Base-by-base conservation (phyloP, 345 rosid species). In the Camelina laxa region DNA sequence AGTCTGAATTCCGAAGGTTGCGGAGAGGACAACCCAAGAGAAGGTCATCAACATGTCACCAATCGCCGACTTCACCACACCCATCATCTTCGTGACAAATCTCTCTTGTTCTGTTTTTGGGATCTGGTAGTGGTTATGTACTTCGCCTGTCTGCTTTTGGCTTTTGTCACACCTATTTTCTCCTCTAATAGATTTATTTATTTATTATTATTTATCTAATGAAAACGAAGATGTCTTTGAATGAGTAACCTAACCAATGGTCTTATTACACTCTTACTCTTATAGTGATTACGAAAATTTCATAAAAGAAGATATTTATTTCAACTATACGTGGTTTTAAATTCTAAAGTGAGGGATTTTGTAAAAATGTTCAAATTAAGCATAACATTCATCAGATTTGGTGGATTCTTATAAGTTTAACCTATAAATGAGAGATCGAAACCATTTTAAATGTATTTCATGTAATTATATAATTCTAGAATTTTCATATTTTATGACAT, bases 41-140 rank as follows among this genome's bases (percentile, higher is more conserved):
- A 84, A 89, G 8, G 97, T 90, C 57, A 92, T 33, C 72, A 87
- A 57, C 65, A 80, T 81, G 71, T 95, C 99, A 4, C 91, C 97
- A n/a, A 79, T 56, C 50, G 97, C 95, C 1, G 87, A 76, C 82
- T 83, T 87, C 24, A 94, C 41, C 35, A 85, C 85, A 50, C 90
- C 90, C 97, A 89, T 73, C 72, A 39, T 70, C 60, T 54, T 64
- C 30, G 72, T n/a, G 41, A 38, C 19, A 3, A 16, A 19, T 30
- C 57, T 33, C 62, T 45, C 60, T 55, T 27, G 30, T 27, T 22
- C 41, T 75, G 55, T 47, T 63, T 55, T 64, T 6, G 72, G 72
- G 72, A 70, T 77, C 80, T 71, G 61, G 67, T 69, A 1, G 19
- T 57, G 9, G 7, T 42, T 50, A 50, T 4, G 21, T 62, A 42